phyloP scores from a whole-genome alignment of 2,329 filamentous ascomycete genomes.

The Cladosporium sp. region DNA sequence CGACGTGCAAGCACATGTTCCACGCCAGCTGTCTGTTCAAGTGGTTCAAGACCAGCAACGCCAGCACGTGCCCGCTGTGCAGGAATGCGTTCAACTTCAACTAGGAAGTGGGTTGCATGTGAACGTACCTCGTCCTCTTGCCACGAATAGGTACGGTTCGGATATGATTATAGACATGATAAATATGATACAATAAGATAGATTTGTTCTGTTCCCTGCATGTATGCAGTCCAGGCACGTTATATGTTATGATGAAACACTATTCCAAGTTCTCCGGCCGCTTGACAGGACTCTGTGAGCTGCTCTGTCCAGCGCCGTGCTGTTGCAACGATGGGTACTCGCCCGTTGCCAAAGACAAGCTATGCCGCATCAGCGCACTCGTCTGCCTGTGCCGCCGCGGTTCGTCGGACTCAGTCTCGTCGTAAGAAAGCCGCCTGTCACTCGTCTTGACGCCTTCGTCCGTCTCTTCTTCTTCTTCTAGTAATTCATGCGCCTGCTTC shows the following conservation, averaged over 20 bases:
- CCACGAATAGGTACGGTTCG: not conserved
- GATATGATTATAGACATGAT: not conserved
- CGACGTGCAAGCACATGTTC: slow-evolving; percentile 91
- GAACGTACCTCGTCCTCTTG: not conserved
- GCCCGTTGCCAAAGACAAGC: slow-evolving; percentile 16
- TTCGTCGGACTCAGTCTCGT: slow-evolving; percentile 17
- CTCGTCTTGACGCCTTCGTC: slow-evolving; percentile 13
- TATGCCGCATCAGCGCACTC: slow-evolving; percentile 20
- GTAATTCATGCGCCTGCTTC: slow-evolving; percentile 34
- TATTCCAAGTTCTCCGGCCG: slow-evolving; percentile 43
- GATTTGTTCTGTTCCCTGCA: not conserved
- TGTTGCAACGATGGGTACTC: not conserved
- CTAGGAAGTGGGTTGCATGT: slow-evolving; percentile 20
- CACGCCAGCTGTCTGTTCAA: slow-evolving; percentile 87
- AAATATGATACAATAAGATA: not conserved
- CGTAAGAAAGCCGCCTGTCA: slow-evolving; percentile 12
- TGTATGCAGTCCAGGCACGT: not conserved
- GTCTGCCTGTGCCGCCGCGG: slow-evolving; percentile 29
- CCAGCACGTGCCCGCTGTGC: slow-evolving; percentile 88
- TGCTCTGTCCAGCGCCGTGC: slow-evolving; percentile 17
- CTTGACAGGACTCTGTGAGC: slow-evolving; percentile 40
- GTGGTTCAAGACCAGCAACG: slow-evolving; percentile 94
- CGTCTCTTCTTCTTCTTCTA: slow-evolving; percentile 7
- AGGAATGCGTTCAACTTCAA: slow-evolving; percentile 75
- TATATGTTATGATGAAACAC: not conserved